Percentiles rank a stretch among this genome's conserved stretches.
Evolutionary conservation across 2,329 filamentous ascomycete genomes (phyloP).

Genomic region (Cytospora schulzeri): DNA sequence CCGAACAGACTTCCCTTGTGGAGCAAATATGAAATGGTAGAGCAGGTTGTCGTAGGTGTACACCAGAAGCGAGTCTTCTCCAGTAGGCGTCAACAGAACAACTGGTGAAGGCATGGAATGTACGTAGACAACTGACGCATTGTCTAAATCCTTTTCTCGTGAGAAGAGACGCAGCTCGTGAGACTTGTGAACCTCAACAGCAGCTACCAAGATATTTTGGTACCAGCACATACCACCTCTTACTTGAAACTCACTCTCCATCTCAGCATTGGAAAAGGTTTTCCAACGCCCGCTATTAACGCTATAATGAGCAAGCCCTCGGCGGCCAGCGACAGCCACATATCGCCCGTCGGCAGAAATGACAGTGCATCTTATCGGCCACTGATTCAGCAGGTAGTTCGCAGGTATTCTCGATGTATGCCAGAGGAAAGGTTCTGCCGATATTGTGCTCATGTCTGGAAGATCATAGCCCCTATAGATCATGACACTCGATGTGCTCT

Average conservation of each 20-base stretch:
- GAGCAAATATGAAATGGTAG: slow-evolving; percentile 89
- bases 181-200: slow-evolving; percentile 80
- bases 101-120: slow-evolving; percentile 81
- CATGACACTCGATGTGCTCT: slow-evolving; percentile 86
- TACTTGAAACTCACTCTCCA: slow-evolving; percentile 90
- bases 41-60: slow-evolving; percentile 97
- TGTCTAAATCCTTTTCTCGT: slow-evolving; percentile 77
- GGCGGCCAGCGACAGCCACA: slow-evolving; percentile 89
- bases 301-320: slow-evolving; percentile 94
- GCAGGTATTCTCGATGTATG: slow-evolving; percentile 86
- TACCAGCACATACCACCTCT: slow-evolving; percentile 99
- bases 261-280: slow-evolving; percentile 77
- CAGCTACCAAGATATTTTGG: slow-evolving; percentile 90
- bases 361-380: slow-evolving; percentile 86
- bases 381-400: slow-evolving; percentile 84
- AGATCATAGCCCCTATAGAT: slow-evolving; percentile 93
- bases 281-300: slow-evolving; percentile 95
- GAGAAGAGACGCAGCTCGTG: slow-evolving; percentile 93
- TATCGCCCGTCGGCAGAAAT: slow-evolving; percentile 93
- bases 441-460: slow-evolving; percentile 86
- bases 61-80: slow-evolving; percentile 90
- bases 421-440: slow-evolving; percentile 92
- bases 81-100: slow-evolving; percentile 86
- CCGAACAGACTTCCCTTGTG: slow-evolving; percentile 67
- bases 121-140: slow-evolving; percentile 70